These are phyloP conservation scores for Rhynchosporium graminicola DNA, from an alignment of 2,329 filamentous ascomycete genomes.

Conservation along the genomic window DNA sequence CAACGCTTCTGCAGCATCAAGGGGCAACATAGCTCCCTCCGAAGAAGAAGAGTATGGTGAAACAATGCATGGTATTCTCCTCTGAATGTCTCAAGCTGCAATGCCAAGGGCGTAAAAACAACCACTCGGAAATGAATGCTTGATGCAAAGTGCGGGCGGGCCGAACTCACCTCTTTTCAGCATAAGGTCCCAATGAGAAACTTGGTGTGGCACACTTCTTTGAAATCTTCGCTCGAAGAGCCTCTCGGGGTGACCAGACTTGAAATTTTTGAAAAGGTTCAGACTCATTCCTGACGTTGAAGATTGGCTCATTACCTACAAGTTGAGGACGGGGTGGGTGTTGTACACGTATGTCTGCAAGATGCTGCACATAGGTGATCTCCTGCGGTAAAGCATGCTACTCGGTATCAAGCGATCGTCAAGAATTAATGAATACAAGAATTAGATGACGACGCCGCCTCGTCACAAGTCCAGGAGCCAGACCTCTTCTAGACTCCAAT, in stretches of 20 bases:
- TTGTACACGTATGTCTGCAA: not conserved
- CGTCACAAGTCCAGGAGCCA: not conserved
- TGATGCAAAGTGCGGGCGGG: not conserved
- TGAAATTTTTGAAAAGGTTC: not conserved
- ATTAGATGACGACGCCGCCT: conserved; percentile 1
- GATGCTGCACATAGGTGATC: not conserved
- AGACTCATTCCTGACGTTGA: not conserved
- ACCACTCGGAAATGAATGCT: not conserved
- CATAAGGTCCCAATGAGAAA: not conserved
- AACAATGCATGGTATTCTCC: too few species aligned
- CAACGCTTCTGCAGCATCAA: not conserved
- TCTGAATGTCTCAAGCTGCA: too few species aligned
- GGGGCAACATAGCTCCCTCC: not conserved
- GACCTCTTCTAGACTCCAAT: not conserved
- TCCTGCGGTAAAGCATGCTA: conserved; percentile 5
- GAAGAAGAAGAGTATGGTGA: not conserved
- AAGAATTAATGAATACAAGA: not conserved
- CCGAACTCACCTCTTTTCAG: not conserved
- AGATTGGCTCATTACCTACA: not conserved
- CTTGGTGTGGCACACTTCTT: not conserved
- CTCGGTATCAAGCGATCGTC: conserved; percentile 6
- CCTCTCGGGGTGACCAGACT: not conserved
- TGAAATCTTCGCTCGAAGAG: not conserved
- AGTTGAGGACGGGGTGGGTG: not conserved
- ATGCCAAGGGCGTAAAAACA: too few species aligned